Percentiles rank a stretch among this genome's conserved stretches.
phyloP scores from a whole-genome alignment of 2,329 filamentous ascomycete genomes.

The Penicillium sp. region DNA sequence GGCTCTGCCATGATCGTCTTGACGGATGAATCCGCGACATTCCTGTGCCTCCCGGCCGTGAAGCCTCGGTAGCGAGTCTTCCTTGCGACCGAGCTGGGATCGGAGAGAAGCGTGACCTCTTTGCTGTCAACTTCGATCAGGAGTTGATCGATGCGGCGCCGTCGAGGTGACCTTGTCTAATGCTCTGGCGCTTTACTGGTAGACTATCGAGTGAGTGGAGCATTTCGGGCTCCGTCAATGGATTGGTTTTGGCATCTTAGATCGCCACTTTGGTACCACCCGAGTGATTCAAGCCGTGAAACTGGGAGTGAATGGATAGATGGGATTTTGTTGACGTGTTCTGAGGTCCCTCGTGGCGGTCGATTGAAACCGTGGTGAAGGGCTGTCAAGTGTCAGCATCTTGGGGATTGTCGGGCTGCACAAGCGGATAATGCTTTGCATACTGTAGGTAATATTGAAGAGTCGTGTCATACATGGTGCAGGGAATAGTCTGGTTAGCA shows the following conservation, averaged over 20 bases:
- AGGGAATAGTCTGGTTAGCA: constrained; percentile 9
- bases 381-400: constrained; percentile 5
- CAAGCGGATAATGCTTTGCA: constrained; percentile 12
- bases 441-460: constrained; percentile 15
- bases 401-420: no score
- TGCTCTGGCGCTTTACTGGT: constrained; percentile 2
- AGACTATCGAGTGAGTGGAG: constrained; percentile 2
- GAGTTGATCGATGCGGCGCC: neutral
- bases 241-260: constrained; percentile 1
- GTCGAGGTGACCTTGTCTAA: neutral
- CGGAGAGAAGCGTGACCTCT: constrained; percentile 1
- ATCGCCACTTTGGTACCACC: constrained; percentile 18
- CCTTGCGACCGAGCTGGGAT: neutral
- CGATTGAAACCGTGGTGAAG: constrained; percentile 5
- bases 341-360: constrained; percentile 7
- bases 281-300: constrained; percentile 7
- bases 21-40: neutral
- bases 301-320: constrained; percentile 4
- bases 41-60: constrained; percentile 6
- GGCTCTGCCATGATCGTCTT: constrained; percentile 4
- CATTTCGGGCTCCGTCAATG: constrained; percentile 1
- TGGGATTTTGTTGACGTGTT: neutral
- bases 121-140: neutral
- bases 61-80: neutral
- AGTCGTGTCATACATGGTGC: constrained; percentile 15